These are phyloP conservation scores for Crucihimalaya himalaica DNA, from an alignment of 345 rosid genomes.

Conservation along the genomic window DNA sequence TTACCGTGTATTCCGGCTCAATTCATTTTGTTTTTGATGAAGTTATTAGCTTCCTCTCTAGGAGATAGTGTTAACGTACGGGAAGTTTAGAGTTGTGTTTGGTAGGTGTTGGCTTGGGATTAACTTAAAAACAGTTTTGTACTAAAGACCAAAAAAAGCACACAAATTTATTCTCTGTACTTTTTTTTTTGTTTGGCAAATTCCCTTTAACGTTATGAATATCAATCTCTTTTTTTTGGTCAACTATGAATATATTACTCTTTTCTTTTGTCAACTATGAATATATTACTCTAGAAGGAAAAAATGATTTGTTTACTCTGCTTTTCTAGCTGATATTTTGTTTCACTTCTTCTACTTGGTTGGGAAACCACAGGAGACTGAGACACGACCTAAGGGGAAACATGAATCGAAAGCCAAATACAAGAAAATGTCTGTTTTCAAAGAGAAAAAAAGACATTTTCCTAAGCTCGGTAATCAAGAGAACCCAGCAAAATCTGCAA, in stretches of 20 bases:
- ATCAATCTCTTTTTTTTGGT: too few species aligned
- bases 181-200: too few species aligned
- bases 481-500: constrained; percentile 26
- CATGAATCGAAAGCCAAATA: not conserved
- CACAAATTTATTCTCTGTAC: not conserved
- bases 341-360: too few species aligned
- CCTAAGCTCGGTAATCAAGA: not conserved
- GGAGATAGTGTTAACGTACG: not conserved
- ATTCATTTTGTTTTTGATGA: constrained; percentile 9
- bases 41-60: not conserved
- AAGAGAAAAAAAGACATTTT: not conserved
- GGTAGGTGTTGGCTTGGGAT: not conserved
- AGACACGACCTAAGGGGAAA: not conserved
- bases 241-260: too few species aligned
- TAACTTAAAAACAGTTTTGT: not conserved
- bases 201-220: not conserved
- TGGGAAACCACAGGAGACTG: not conserved
- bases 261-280: too few species aligned
- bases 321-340: not conserved
- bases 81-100: not conserved
- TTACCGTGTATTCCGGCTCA: constrained; percentile 10
- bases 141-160: not conserved
- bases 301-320: not conserved
- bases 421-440: constrained; percentile 5
- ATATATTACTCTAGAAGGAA: too few species aligned